Base-by-base conservation (phyloP, 495 filamentous ascomycete species). In the Aspergillus asperescens region DNA sequence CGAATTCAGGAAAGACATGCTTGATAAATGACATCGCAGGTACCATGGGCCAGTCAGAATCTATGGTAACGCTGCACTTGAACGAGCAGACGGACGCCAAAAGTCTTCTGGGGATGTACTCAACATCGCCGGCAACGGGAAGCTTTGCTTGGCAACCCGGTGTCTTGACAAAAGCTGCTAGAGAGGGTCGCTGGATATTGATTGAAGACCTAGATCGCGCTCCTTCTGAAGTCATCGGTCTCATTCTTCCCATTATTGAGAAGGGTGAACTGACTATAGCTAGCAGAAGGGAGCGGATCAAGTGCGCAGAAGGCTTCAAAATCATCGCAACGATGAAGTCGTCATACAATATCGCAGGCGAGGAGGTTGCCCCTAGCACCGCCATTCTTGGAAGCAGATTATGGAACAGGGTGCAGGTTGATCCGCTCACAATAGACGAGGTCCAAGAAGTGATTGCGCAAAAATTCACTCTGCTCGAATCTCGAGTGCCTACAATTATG, bases 51-150 rank as follows among this genome's bases (percentile, higher is more conserved):
- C 86, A 86, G 54, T 77, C 84, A 6, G 73, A 79, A 20, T 80
- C 81, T 34, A 85, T 97, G 81, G 82, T 97, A 28, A 95, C 90
- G 7, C 77, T 99, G 28, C 90, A 97, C 63, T 76, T 99, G 24
- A 96, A 96, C 60, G 94, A 96, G 66, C 94, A 99, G 68, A 95
- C 88, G 0, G 94, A 99, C 71, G 90, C 90, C 0, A 99, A 96
- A 61, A 84, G 93, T 66, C 80, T 99, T 32, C 79, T 97, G 57
- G 94, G 94, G 12, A 81, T 95, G 73, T 96, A 99, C 66, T 84
- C 90, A 7, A 90, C 89, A n/a, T 85, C 85, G 13, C 71, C 78
- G 22, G 86, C 84, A 38, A 88, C 89, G 6, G 94, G 91, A 0
- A 88, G 88, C 3, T 97, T 97, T 60, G 79, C 76, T 23, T 99